A percentile compares a stretch with the other conserved stretches of the same genome.
Evolutionary conservation across 805 yeast genomes (phyloP).

Genomic region (Candida ortonii): DNA sequence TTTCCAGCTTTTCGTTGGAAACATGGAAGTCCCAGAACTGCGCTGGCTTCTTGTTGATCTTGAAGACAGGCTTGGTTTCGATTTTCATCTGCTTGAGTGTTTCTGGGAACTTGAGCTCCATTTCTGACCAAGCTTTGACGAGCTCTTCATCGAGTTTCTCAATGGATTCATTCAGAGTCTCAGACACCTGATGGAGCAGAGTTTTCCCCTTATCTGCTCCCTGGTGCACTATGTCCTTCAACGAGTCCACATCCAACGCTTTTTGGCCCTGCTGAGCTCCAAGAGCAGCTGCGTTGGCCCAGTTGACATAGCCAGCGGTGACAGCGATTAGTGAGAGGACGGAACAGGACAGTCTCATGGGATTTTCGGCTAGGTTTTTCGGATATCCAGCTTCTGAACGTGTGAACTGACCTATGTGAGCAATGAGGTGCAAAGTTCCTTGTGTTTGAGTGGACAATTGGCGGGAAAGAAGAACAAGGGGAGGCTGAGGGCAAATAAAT

Average conservation of each 20-base stretch:
- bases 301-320: constrained; percentile 4
- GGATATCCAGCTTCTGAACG: too few relatives aligned
- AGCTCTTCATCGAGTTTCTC: constrained; percentile 48
- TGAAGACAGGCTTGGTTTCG: constrained; percentile 47
- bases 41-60: constrained; percentile 32
- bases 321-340: constrained; percentile 11
- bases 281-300: constrained; percentile 7
- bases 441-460: too few relatives aligned
- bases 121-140: constrained; percentile 58
- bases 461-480: too few relatives aligned
- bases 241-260: constrained; percentile 6
- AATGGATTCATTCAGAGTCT: constrained; percentile 48
- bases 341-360: constrained; percentile 9
- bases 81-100: constrained; percentile 48
- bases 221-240: constrained; percentile 4
- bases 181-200: constrained; percentile 43
- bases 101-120: constrained; percentile 60
- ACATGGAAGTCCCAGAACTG: constrained; percentile 36
- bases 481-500: too few relatives aligned
- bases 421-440: too few relatives aligned
- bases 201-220: constrained; percentile 13
- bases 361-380: too few relatives aligned
- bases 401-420: too few relatives aligned
- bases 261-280: constrained; percentile 11
- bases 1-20: constrained; percentile 35